phyloP scores from a whole-genome alignment of 805 yeast genomes.

The Barnettozyma californica region DNA sequence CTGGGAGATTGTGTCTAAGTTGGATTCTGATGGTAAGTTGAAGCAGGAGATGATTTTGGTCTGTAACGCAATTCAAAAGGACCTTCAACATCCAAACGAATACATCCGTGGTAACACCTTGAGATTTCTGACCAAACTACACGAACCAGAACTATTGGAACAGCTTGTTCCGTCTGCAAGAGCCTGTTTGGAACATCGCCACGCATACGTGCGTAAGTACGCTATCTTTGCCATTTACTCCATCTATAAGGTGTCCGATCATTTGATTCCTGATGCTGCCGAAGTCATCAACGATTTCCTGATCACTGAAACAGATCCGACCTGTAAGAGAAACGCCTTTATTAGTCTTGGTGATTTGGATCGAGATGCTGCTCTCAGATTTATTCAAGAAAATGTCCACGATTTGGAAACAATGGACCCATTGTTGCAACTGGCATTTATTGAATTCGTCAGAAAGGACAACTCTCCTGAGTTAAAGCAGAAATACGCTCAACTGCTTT shows the following conservation, averaged over 20 bases:
- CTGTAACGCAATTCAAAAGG: conserved; percentile 96
- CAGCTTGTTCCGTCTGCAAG: conserved; percentile 92
- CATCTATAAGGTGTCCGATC: conserved; percentile 76
- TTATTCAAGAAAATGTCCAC: conserved; percentile 64
- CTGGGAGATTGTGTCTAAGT: conserved; percentile 97
- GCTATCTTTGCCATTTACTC: conserved; percentile 89
- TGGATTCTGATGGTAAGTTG: conserved; percentile 82
- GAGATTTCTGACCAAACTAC: conserved; percentile 83
- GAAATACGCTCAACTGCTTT: conserved; percentile 66
- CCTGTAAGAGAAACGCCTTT: conserved; percentile 94
- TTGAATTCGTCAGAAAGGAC: conserved; percentile 87
- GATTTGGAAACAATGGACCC: conserved; percentile 68
- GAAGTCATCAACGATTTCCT: conserved; percentile 72
- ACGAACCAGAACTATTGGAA: conserved; percentile 90
- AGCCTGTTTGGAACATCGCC: conserved; percentile 89
- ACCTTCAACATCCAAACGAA: conserved; percentile 96
- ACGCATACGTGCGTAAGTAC: conserved; percentile 95
- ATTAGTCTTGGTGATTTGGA: conserved; percentile 77
- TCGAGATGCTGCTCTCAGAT: conserved; percentile 79
- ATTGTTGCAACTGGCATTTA: conserved; percentile 78
- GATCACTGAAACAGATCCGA: conserved; percentile 80
- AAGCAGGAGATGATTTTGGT: conserved; percentile 98
- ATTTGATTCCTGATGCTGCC: conserved; percentile 92
- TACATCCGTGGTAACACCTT: conserved; percentile 93
- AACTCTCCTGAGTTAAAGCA: conserved; percentile 57